Base-by-base conservation (phyloP, 2,329 filamentous ascomycete genomes). In the Zasmidium cellare region DNA sequence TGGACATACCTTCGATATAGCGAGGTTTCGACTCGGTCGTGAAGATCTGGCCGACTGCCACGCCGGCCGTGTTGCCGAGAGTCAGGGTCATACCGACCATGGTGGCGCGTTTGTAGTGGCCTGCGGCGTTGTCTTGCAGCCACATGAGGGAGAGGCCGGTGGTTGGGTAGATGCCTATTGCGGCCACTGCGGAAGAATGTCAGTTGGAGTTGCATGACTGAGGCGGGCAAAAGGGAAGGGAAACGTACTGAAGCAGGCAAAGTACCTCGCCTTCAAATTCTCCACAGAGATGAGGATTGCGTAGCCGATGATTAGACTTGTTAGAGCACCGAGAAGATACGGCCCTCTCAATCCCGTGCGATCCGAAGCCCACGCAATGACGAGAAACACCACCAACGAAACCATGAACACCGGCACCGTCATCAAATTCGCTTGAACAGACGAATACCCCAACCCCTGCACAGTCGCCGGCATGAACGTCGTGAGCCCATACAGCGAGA, bases 31-130 rank as follows among this genome's bases (percentile, higher is more conserved):
- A 20, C 12, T 25, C 46, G 7, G 56, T 55, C 7, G 41, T 20
- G 38, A 55, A 58, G 56, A 55, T 58, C 22, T 58, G 51, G 16
- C 56, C 51, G n/a, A 58, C 56, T 22, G 56, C 51, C 1, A 58
- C 56, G 2, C 56, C 56, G 7, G 56, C 56, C 35, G 51, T 58
- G 23, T 58, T 58, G 35, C 56, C 56, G n/a, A 58, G 38, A 7
- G 51, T 58, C 23, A 58, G 35, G 20, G 46, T 58, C 51, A 58
- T 49, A n/a, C 56, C 56, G 14, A 55, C 56, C 56, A 58, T 58
- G 2, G 51, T 58, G 9, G 51, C 56, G 22, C 56, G 18, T 18
- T 55, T 54, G 46, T 55, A 58, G 19, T 54, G 56, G 19, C 51
- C n/a, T 3, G 51, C 52, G n/a, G 50, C 56, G 35, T 58, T 58